Evolutionary conservation across 1,139 yeast species (phyloP).

Genomic region (Lodderomyces margitis): DNA sequence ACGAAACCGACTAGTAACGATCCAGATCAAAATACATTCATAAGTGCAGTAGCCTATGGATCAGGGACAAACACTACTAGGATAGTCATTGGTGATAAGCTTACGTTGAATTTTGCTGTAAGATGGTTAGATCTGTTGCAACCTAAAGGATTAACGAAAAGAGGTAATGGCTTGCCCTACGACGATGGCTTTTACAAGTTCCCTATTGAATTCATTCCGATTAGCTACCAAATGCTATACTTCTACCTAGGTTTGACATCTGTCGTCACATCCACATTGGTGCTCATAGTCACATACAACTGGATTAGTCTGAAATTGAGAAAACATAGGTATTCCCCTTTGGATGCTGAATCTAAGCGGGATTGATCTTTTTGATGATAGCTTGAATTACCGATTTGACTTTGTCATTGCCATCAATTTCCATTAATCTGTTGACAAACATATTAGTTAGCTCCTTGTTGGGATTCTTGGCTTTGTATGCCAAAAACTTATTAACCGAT

Average conservation of each 20-base stretch:
- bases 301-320: conserved; percentile 20
- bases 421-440: conserved; percentile 39
- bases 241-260: conserved; percentile 25
- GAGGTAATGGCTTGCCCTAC: conserved; percentile 31
- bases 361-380: conserved; percentile 19
- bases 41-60: conserved; percentile 60
- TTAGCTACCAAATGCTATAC: conserved; percentile 25
- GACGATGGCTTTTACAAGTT: conserved; percentile 44
- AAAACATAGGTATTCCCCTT: conserved; percentile 19
- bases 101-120: conserved; percentile 57
- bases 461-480: conserved; percentile 49
- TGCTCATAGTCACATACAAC: conserved; percentile 26
- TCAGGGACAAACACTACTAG: conserved; percentile 63
- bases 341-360: conserved; percentile 32
- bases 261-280: conserved; percentile 24
- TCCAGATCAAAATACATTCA: conserved; percentile 37
- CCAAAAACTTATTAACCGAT: conserved; percentile 68
- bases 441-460: conserved; percentile 41
- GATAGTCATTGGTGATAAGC: conserved; percentile 61
- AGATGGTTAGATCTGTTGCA: conserved; percentile 50
- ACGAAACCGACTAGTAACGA: conserved; percentile 35
- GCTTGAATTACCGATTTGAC: conserved; percentile 5
- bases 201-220: conserved; percentile 30
- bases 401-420: conserved; percentile 4
- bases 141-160: conserved; percentile 16